These are phyloP conservation scores for Eucalyptus erythrocorys DNA, from an alignment of 345 rosid genomes.

Conservation along the genomic window DNA sequence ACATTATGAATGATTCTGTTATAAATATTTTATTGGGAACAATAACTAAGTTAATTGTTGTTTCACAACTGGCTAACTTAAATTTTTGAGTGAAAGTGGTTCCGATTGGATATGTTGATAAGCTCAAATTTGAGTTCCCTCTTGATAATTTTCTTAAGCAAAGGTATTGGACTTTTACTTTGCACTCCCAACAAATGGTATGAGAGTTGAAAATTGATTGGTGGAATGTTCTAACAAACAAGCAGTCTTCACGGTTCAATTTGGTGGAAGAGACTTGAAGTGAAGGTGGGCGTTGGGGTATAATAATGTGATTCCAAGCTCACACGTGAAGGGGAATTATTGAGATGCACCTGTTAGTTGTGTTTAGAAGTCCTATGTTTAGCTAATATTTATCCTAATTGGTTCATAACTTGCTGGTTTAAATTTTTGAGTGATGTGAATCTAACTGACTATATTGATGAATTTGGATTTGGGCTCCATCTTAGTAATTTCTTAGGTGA, in stretches of 20 bases:
- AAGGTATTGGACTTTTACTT: background rate
- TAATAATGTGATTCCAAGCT: accelerated
- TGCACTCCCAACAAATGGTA: background rate
- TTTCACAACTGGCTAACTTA: background rate
- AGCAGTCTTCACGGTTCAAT: background rate
- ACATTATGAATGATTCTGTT: background rate
- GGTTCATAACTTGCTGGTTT: accelerated
- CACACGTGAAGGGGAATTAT: background rate
- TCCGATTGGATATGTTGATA: background rate
- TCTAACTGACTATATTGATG: background rate
- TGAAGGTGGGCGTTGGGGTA: background rate
- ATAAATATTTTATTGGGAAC: background rate
- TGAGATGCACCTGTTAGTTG: background rate
- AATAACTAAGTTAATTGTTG: background rate
- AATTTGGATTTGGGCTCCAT: background rate
- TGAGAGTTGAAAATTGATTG: background rate
- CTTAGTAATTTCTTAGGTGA: background rate
- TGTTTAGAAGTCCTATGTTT: background rate
- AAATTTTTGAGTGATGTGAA: background rate
- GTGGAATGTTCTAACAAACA: background rate
- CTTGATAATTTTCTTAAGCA: background rate
- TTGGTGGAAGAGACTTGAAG: accelerated
- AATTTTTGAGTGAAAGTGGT: background rate
- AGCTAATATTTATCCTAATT: background rate
- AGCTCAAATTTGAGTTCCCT: background rate